phyloP scores from a whole-genome alignment of 2,329 filamentous ascomycete genomes.

The Aspergillus sojae region DNA sequence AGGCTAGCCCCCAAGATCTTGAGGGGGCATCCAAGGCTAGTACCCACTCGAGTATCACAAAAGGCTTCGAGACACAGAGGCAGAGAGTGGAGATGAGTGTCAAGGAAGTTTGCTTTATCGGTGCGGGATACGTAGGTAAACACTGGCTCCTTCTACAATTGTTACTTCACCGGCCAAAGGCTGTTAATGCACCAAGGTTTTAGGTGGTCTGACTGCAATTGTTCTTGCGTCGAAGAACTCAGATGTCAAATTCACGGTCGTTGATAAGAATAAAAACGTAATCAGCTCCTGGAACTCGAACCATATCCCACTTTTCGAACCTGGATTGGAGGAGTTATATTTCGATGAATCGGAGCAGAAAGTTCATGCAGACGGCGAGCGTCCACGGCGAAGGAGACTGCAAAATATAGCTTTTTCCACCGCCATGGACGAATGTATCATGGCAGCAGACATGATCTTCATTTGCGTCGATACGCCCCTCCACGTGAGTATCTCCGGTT shows the following conservation, averaged over 20 bases:
- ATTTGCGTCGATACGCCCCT: background rate
- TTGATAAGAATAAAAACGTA: background rate
- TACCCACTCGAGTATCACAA: too few relatives aligned
- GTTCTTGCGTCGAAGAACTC: background rate
- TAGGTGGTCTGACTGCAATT: background rate
- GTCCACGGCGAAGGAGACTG: background rate
- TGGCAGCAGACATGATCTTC: background rate
- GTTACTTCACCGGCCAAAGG: too few relatives aligned
- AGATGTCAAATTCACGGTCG: background rate
- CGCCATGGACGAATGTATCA: background rate
- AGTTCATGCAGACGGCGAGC: background rate
- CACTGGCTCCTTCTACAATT: background rate
- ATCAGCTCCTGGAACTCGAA: background rate
- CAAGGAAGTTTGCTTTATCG: background rate
- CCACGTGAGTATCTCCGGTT: background rate
- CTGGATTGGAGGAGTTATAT: background rate
- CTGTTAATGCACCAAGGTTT: too few relatives aligned
- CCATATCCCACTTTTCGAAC: background rate
- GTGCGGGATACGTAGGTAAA: background rate
- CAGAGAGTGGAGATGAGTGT: too few relatives aligned
- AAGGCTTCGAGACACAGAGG: too few relatives aligned
- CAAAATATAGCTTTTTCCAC: background rate
- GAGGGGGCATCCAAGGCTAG: too few relatives aligned
- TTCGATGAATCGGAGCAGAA: background rate
- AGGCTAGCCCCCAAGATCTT: too few relatives aligned